Evolutionary conservation across 768 basidiomycete species (phyloP), one percentile per base, ranked within the genome.

Genomic region (Chalciporus piperatus): DNA sequence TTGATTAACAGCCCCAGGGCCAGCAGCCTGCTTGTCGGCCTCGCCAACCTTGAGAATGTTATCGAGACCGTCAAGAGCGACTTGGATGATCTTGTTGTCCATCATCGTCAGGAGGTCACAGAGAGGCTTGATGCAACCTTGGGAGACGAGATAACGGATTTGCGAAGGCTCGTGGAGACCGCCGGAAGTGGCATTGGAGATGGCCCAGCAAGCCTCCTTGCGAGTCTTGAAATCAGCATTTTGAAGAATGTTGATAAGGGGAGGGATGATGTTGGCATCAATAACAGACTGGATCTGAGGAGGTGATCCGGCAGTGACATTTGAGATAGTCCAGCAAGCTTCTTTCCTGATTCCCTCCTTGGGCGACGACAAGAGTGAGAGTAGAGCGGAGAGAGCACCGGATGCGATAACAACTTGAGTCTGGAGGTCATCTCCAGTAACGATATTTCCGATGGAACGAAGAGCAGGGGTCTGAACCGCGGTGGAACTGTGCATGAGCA

Each of bases 31-130:
- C 74, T 88, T 98, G 72, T 99, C 97, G 64, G 87, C 83, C 74
- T 99, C 96, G 39, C 97, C 96, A 56, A 99, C 89, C 74, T 97
- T 98, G 59, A 99, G 76, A 62, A 98, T 93, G 72, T 99, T 99
- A 72, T 99, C 97, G 44, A 99, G 79, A 48, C 97, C 97, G 67
- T 99, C 97, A 41, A 99, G 83, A 17, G 96, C 96, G 37, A 98
- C 96, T 72, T 93, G 89, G 60, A 99, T 99, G 60, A 98, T 97
- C 78, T 99, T 99, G 82, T 98, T 98, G 74, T 99, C 97, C 93
- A 98, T 95, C 81, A 94, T 96, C 23, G 84, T 87, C 52, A 99
- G 79, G 46, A 99, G 76, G 64, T 99, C 97, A 68, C 97, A 99
- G 25, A 99, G 78, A 14, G 97, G 97, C 73, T 98, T 98, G 75